These are phyloP conservation scores for Candida nemodendra DNA, from an alignment of 805 yeast species.

Conservation along the genomic window DNA sequence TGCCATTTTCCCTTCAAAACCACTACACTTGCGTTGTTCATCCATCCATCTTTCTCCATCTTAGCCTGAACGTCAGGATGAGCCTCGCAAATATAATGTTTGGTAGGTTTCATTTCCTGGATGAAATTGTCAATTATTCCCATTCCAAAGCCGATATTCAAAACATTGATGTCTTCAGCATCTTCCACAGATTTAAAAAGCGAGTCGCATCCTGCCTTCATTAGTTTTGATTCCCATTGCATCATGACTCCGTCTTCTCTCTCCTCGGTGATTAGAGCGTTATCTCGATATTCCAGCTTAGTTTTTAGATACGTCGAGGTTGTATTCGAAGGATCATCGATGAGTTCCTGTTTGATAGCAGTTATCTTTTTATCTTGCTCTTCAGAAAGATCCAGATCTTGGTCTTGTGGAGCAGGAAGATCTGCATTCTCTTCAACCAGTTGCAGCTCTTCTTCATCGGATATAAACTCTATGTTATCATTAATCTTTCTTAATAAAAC, in stretches of 20 bases:
- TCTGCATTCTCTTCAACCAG: conserved; percentile 19
- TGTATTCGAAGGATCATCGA: conserved; percentile 58
- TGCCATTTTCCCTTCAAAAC: conserved; percentile 93
- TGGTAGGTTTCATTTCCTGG: conserved; percentile 53
- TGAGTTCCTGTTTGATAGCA: conserved; percentile 20
- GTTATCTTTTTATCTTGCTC: conserved; percentile 21
- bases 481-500: conserved; percentile 69
- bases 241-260: conserved; percentile 92
- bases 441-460: conserved; percentile 32
- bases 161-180: conserved; percentile 44
- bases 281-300: conserved; percentile 63
- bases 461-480: conserved; percentile 65
- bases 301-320: conserved; percentile 65
- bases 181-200: conserved; percentile 49
- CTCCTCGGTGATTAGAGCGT: conserved; percentile 68
- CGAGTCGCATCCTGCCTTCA: conserved; percentile 77
- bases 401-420: conserved; percentile 7
- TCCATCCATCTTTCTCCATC: conserved; percentile 79
- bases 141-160: conserved; percentile 96
- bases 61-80: conserved; percentile 85
- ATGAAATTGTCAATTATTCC: conserved; percentile 88
- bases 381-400: conserved; percentile 7
- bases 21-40: conserved; percentile 65
- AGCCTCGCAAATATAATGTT: conserved; percentile 89
- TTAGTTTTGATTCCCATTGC: conserved; percentile 89